Evolutionary conservation across 2,329 filamentous ascomycete genomes (phyloP).

Genomic region (Calonectria ilicicola): DNA sequence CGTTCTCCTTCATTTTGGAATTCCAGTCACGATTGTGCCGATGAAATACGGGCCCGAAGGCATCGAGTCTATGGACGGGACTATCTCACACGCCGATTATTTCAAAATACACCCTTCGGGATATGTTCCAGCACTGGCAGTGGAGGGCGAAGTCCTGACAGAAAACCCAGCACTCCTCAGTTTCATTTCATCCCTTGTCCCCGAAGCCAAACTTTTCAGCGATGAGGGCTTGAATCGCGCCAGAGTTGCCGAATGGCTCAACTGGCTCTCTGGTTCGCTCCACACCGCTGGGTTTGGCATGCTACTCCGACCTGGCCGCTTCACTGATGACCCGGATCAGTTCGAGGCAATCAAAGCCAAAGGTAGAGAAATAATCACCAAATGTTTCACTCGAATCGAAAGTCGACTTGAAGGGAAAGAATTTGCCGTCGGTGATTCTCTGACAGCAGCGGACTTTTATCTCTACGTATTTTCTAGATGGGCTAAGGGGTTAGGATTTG

Average conservation of each 20-base stretch:
- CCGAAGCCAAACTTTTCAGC: conserved; percentile 36
- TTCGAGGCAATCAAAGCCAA: conserved; percentile 10
- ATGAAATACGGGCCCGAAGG: conserved; percentile 36
- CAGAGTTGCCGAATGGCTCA: conserved; percentile 47
- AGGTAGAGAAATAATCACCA: neutral
- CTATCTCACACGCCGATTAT: conserved; percentile 45
- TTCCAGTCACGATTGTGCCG: conserved; percentile 38
- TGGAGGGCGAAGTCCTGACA: conserved; percentile 46
- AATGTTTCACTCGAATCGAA: conserved; percentile 23
- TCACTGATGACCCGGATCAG: conserved; percentile 31
- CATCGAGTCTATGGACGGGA: conserved; percentile 45
- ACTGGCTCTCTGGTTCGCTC: conserved; percentile 47
- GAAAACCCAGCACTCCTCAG: conserved; percentile 49
- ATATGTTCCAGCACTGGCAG: conserved; percentile 46
- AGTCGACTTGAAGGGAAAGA: neutral
- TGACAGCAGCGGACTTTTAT: conserved; percentile 36
- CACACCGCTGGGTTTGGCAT: conserved; percentile 46
- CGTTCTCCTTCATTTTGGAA: conserved; percentile 45
- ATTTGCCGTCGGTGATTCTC: conserved; percentile 17
- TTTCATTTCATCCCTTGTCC: conserved; percentile 45
- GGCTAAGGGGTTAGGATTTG: conserved; percentile 16
- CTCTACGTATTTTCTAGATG: conserved; percentile 38
- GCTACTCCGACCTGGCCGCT: conserved; percentile 41
- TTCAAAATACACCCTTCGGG: conserved; percentile 44
- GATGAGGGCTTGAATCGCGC: conserved; percentile 32